These are phyloP conservation scores for Moringa oleifera DNA, from an alignment of 345 rosid genomes.

Conservation along the genomic window DNA sequence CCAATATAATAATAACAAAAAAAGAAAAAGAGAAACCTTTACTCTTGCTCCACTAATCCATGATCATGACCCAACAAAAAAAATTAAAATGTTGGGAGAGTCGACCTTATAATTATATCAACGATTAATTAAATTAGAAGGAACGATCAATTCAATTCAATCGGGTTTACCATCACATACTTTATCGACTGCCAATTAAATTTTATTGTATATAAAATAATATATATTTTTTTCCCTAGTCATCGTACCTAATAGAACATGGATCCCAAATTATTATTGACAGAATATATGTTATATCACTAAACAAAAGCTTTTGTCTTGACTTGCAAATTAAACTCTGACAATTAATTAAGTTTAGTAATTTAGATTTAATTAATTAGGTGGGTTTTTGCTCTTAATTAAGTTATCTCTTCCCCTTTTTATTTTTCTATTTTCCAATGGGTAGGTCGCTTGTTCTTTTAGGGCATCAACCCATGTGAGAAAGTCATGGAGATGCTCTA, in stretches of 20 bases:
- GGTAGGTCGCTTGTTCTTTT: constrained; percentile 7
- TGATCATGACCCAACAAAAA: too few species aligned
- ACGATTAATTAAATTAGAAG: too few species aligned
- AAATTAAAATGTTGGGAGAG: too few species aligned
- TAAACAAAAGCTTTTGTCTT: constrained; percentile 13
- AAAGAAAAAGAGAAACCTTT: too few species aligned
- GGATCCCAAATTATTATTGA: not conserved
- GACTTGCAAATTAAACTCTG: constrained; percentile 2
- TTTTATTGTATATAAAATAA: not conserved
- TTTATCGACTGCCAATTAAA: too few species aligned
- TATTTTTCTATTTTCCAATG: not conserved
- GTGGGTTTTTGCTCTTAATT: not conserved
- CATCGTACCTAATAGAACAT: constrained; percentile 2
- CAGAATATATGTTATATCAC: constrained; percentile 22
- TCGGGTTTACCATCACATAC: too few species aligned
- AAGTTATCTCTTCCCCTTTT: too few species aligned
- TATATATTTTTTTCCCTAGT: not conserved
- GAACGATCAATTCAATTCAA: too few species aligned
- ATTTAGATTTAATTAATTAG: constrained; percentile 9
- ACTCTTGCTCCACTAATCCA: too few species aligned
- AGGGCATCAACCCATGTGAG: constrained; percentile 34
- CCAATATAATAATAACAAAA: too few species aligned
- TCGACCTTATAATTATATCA: too few species aligned
- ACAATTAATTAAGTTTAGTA: not conserved
- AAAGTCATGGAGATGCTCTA: too few species aligned